phyloP scores from a whole-genome alignment of 1,284 basidiomycete genomes.

The Apiotrichum akiyoshidainum region DNA sequence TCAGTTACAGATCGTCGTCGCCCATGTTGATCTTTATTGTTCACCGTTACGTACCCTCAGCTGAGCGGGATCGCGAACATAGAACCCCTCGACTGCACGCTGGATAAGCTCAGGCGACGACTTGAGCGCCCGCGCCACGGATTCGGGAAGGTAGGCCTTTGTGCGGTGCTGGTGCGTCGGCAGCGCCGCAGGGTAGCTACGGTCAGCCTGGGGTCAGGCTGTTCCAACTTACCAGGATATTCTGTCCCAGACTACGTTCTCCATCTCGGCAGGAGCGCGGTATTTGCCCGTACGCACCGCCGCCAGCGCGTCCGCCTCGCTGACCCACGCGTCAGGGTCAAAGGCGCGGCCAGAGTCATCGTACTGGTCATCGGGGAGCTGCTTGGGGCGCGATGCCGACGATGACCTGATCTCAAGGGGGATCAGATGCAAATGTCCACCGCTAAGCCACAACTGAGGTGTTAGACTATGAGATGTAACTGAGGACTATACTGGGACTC shows the following conservation, averaged over 20 bases:
- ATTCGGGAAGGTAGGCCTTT: conserved; percentile 72
- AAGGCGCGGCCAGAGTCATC: conserved; percentile 48
- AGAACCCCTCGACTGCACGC: conserved; percentile 82
- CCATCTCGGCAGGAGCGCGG: conserved; percentile 59
- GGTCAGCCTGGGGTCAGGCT: background rate
- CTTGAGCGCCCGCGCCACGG: conserved; percentile 69
- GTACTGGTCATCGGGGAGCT: conserved; percentile 59
- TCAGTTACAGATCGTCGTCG: background rate
- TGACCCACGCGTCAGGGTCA: conserved; percentile 59
- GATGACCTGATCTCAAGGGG: conserved; percentile 71
- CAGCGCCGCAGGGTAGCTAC: conserved; percentile 67
- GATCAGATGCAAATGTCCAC: conserved; percentile 76
- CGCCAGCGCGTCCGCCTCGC: conserved; percentile 63
- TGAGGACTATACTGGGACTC: conserved; percentile 44
- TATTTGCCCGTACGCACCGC: conserved; percentile 55
- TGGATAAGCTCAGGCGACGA: conserved; percentile 70
- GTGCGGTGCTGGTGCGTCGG: conserved; percentile 73
- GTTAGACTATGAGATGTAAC: background rate
- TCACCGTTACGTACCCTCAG: conserved; percentile 62
- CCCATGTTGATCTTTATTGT: no score
- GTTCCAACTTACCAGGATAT: conserved; percentile 59
- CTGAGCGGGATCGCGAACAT: conserved; percentile 83
- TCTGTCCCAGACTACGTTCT: conserved; percentile 64
- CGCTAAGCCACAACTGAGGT: conserved; percentile 80
- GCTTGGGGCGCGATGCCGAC: conserved; percentile 56